Base-by-base conservation (phyloP, 2,329 filamentous ascomycete genomes). In the Scorias spongiosa region DNA sequence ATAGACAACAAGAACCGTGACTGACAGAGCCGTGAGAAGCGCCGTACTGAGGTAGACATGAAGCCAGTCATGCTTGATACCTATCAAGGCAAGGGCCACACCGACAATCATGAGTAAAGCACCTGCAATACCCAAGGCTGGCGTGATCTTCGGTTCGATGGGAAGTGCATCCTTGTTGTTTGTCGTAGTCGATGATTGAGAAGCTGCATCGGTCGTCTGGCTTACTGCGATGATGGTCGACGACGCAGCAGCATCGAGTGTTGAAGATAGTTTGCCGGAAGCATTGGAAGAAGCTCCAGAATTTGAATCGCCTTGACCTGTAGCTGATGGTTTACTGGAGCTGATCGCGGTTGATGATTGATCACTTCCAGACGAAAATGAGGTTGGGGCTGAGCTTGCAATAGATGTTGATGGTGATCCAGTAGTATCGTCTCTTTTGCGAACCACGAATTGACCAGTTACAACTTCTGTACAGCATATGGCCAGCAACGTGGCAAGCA, bases 1-100 rank as follows among this genome's bases (percentile, higher is more conserved):
- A 59, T 95, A 95, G 39, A 93, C 63, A 44, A 95, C 85, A 17
- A 96, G 68, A 2, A 94, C 68, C 57, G 82, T 77, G 10, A 91
- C 79, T 12, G 82, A 78, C 30, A 95, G 65, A 39, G 79, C 75
- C 17, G 76, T 71, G 20, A 91, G 67, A 53, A 83, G 88, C 5
- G 77, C 83, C 1, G 81, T 76, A 11, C 87, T 91, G 45, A 93
- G 73, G 60, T 83, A 93, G 12, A 83, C 79, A 57, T 91, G 81
- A 10, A 89, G 55, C 56, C 75, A 80, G 60, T 74, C 72, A 55
- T 85, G 85, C 63, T 85, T 89, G 56, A 93, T 85, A 1, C 88
- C 88, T 51, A 93, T 73, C 15, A 94, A 63, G 7, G 76, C 72
- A 57, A 91, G 81, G 6, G 75, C 67, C 8, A 72, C 56, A n/a